Evolutionary conservation across 805 yeast genomes (phyloP).

Genomic region (Brettanomyces anomalus): DNA sequence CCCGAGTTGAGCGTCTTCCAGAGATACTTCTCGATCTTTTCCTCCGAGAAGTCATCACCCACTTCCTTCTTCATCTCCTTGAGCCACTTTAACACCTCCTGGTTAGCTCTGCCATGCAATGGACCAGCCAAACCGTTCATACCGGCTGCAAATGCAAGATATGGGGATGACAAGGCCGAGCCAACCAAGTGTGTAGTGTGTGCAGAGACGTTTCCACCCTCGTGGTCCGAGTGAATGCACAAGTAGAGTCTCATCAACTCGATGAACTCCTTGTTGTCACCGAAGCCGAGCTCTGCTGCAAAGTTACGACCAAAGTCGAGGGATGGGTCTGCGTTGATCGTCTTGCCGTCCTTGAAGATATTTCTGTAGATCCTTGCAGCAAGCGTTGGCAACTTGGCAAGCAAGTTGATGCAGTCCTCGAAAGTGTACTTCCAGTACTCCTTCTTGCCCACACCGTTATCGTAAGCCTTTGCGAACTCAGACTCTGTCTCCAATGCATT

Average conservation of each 20-base stretch:
- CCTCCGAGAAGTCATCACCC: slow-evolving; percentile 61
- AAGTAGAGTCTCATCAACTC: slow-evolving; percentile 76
- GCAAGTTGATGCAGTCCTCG: slow-evolving; percentile 71
- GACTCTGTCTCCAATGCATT: slow-evolving; percentile 78
- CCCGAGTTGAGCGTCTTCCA: slow-evolving; percentile 76
- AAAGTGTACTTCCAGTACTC: slow-evolving; percentile 79
- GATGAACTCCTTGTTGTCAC: slow-evolving; percentile 57
- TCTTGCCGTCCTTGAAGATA: slow-evolving; percentile 74
- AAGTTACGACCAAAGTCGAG: slow-evolving; percentile 62
- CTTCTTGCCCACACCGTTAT: slow-evolving; percentile 71
- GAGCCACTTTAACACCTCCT: slow-evolving; percentile 79
- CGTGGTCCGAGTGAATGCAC: slow-evolving; percentile 81
- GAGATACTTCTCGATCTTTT: slow-evolving; percentile 63
- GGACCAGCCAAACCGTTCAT: slow-evolving; percentile 84
- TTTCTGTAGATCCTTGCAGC: slow-evolving; percentile 81
- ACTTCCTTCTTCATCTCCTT: slow-evolving; percentile 56
- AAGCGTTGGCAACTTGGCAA: slow-evolving; percentile 75
- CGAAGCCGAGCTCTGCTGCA: slow-evolving; percentile 50
- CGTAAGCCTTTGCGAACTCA: slow-evolving; percentile 77
- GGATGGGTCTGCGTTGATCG: slow-evolving; percentile 37
- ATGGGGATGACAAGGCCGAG: slow-evolving; percentile 73
- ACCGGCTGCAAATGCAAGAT: slow-evolving; percentile 72
- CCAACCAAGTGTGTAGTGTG: slow-evolving; percentile 84
- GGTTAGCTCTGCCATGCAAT: slow-evolving; percentile 81
- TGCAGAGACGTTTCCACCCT: slow-evolving; percentile 85